Base-by-base conservation (phyloP, 257 asterid genomes). In the Solanum pinnatisectum region DNA sequence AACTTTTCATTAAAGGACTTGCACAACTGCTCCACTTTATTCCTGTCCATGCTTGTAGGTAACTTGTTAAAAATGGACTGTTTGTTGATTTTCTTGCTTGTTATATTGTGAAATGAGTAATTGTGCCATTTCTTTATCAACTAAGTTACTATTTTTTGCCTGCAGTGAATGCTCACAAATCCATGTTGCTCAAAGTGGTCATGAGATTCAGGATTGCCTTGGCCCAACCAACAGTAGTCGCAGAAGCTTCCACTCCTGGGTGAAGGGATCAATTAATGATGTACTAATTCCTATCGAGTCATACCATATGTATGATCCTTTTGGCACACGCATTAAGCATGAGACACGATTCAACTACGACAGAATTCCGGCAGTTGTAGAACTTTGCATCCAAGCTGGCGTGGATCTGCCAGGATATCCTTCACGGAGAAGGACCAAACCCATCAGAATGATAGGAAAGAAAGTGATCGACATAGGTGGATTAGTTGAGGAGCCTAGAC, bases 311-410 rank as follows among this genome's bases (percentile, higher is more conserved):
- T 93, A 87, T 83, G 99, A 97, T 89, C 98, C 99, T 35, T 96
- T 87, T 91, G 99, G 98, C 67, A 90, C 90, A 56, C 94, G 98
- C 81, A 94, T 97, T 74, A 96, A 90, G 91, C 99, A 97, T 22
- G 99, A 97, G 40, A 95, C 98, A 16, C 92, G 99, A 77, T 96
- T 97, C 71, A 89, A 87, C 81, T 94, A 92, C 9, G 99, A 97
- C 88, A 89, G 98, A 89, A 92, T 97, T 73, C 99, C 98, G 8
- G 99, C 99, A 18, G 90, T 96, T 39, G 98, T 95, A 6, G 98
- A 97, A 86, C 98, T 97, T 87, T 96, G 99, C 95, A 95, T 97
- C 92, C 99, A 97, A 92, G 99, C 99, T 16, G 99, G 99, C 1
- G 96, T 95, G 4, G 97, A 96, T 82, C 71, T 97, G 65, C 98